phyloP scores from a whole-genome alignment of 2,329 filamentous ascomycete species.

The Diaporthe eres region DNA sequence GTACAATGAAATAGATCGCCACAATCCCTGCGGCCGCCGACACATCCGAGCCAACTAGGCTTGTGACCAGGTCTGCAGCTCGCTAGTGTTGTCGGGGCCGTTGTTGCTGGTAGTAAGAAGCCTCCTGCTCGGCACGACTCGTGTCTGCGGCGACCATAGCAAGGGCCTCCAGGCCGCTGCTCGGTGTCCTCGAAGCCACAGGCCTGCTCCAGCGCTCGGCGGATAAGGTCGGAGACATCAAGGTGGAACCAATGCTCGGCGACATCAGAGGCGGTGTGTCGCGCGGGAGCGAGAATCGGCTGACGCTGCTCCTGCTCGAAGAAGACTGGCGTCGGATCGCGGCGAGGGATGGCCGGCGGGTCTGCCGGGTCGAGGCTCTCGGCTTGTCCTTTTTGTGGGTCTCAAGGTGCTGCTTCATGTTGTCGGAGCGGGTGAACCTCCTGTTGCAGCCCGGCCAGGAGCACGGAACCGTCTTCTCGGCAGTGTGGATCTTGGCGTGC shows the following conservation, averaged over 20 bases:
- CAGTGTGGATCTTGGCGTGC: constrained; percentile 87
- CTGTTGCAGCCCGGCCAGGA: constrained; percentile 73
- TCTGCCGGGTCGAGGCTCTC: constrained; percentile 54
- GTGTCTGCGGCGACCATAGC: constrained; percentile 65
- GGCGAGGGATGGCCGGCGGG: constrained; percentile 46
- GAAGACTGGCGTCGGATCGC: constrained; percentile 44
- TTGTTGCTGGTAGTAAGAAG: constrained; percentile 43
- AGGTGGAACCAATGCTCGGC: constrained; percentile 54
- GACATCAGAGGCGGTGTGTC: constrained; percentile 52
- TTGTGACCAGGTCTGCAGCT: neutral
- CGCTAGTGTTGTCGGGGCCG: neutral
- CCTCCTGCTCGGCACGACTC: constrained; percentile 60
- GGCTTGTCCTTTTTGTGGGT: constrained; percentile 79
- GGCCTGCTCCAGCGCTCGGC: constrained; percentile 62
- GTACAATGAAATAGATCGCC: neutral
- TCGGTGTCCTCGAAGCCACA: constrained; percentile 56
- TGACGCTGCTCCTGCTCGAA: constrained; percentile 47
- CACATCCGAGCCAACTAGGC: neutral
- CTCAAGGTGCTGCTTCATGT: constrained; percentile 89
- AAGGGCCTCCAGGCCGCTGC: constrained; percentile 67
- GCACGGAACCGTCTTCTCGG: constrained; percentile 81
- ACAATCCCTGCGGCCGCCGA: neutral
- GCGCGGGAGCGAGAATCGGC: constrained; percentile 44
- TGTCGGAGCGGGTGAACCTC: constrained; percentile 86
- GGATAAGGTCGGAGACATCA: constrained; percentile 64